These are phyloP conservation scores for Leishmania turanica DNA, from an alignment of 208 protist species.

Conservation along the genomic window DNA sequence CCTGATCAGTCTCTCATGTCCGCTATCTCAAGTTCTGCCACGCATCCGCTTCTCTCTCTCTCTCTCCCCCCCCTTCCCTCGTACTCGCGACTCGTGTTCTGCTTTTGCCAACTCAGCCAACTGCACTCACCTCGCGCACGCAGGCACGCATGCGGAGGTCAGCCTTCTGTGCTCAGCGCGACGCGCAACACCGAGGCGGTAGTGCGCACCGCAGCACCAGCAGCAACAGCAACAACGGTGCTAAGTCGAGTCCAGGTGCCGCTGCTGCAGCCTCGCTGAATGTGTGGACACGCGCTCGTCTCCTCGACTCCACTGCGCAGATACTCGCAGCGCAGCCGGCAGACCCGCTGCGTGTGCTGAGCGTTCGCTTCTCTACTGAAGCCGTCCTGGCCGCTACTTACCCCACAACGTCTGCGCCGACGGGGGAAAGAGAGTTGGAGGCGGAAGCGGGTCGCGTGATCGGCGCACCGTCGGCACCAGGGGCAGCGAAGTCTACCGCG, in stretches of 20 bases:
- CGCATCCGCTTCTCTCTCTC: background rate
- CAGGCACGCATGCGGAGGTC: constrained; percentile 11
- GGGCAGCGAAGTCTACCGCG: background rate
- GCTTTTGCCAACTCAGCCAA: background rate
- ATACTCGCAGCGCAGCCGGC: constrained; percentile 37
- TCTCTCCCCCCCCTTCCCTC: background rate
- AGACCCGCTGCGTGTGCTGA: constrained; percentile 33
- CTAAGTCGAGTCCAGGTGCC: background rate
- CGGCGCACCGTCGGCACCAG: background rate
- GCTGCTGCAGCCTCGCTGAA: constrained; percentile 16
- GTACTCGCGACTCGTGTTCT: background rate
- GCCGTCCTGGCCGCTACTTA: constrained; percentile 22
- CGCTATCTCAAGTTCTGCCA: background rate
- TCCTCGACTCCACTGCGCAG: constrained; percentile 31
- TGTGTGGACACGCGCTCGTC: constrained; percentile 28
- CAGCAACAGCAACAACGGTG: constrained; percentile 2
- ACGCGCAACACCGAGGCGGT: background rate
- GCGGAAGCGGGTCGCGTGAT: constrained; percentile 11
- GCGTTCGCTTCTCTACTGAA: constrained; percentile 36
- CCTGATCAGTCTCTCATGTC: background rate
- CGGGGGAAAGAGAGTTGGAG: constrained; percentile 3
- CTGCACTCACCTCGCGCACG: background rate
- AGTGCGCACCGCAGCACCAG: background rate
- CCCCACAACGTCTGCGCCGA: constrained; percentile 1
- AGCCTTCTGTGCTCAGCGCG: constrained; percentile 1